phyloP scores from a whole-genome alignment of 805 yeast genomes.

The Maudiozyma serrabonitensis region DNA sequence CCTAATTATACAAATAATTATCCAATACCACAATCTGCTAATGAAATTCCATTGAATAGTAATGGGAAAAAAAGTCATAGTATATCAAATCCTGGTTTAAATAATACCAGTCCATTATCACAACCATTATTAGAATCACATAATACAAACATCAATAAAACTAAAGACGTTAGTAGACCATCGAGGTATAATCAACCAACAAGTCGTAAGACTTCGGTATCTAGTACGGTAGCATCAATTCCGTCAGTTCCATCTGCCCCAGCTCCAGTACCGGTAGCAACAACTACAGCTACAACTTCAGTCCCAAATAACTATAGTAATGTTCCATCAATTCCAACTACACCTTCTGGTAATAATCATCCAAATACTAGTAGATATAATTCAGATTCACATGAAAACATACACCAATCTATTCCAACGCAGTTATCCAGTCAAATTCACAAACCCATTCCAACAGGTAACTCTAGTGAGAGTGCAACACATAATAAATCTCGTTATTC shows the following conservation, averaged over 20 bases:
- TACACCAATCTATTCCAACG: background rate
- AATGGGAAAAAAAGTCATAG: background rate
- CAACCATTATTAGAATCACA: background rate
- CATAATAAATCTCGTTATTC: constrained; percentile 7
- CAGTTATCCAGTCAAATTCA: background rate
- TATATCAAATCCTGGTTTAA: background rate
- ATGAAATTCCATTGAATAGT: background rate
- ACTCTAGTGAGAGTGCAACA: background rate
- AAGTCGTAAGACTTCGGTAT: background rate
- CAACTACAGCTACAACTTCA: background rate
- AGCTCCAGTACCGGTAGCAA: background rate
- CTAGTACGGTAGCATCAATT: background rate
- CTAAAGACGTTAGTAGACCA: constrained; percentile 8
- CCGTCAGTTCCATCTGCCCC: background rate
- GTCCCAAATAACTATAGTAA: background rate
- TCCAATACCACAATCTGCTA: background rate
- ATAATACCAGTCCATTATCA: background rate
- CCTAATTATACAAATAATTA: background rate
- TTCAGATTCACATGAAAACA: constrained; percentile 10
- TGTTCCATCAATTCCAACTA: constrained; percentile 8
- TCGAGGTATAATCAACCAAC: constrained; percentile 25
- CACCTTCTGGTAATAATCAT: constrained; percentile 5
- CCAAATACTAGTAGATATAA: constrained; percentile 20
- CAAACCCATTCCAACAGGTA: background rate
- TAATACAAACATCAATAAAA: background rate